Percentiles rank a stretch among this genome's conserved stretches.
Evolutionary conservation across 495 filamentous ascomycete species (phyloP).

Genomic region (Talaromyces adpressus): DNA sequence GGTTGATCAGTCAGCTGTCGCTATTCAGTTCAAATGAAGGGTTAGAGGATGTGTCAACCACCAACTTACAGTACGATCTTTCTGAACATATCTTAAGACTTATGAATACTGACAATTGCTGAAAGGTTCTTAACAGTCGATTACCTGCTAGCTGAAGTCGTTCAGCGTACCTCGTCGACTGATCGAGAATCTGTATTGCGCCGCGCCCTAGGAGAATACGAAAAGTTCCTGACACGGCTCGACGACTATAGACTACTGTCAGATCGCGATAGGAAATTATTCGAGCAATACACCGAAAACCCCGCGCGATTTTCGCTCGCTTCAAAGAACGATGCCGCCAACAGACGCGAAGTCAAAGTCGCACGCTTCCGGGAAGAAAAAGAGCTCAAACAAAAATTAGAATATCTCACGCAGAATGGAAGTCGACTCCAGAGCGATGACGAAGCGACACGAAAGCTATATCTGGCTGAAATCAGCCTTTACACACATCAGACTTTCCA

Average conservation of each 20-base stretch:
- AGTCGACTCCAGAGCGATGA: conserved; percentile 63
- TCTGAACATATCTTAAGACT: background rate
- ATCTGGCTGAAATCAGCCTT: conserved; percentile 66
- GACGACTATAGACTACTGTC: conserved; percentile 73
- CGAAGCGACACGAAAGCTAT: conserved; percentile 65
- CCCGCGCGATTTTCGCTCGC: conserved; percentile 63
- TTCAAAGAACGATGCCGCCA: conserved; percentile 60
- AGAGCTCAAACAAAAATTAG: conserved; percentile 74
- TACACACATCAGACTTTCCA: conserved; percentile 77
- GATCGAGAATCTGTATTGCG: conserved; percentile 60
- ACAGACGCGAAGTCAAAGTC: conserved; percentile 76
- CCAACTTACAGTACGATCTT: conserved; percentile 61
- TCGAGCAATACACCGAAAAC: conserved; percentile 60
- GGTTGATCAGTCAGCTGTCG: conserved; percentile 59
- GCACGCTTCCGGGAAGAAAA: conserved; percentile 80
- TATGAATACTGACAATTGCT: background rate
- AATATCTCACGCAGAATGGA: conserved; percentile 59
- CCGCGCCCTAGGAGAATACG: conserved; percentile 59
- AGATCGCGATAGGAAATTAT: conserved; percentile 58
- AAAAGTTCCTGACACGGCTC: conserved; percentile 65
- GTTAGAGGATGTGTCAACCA: conserved; percentile 79
- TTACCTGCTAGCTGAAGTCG: conserved; percentile 62
- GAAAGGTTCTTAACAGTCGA: conserved; percentile 61
- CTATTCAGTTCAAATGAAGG: conserved; percentile 89
- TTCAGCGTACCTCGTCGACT: conserved; percentile 44